A percentile compares a stretch with the other conserved stretches of the same genome.
Conservation (phyloP, 2,329 filamentous ascomycete species). For the Didymella keratinophila region DNA sequence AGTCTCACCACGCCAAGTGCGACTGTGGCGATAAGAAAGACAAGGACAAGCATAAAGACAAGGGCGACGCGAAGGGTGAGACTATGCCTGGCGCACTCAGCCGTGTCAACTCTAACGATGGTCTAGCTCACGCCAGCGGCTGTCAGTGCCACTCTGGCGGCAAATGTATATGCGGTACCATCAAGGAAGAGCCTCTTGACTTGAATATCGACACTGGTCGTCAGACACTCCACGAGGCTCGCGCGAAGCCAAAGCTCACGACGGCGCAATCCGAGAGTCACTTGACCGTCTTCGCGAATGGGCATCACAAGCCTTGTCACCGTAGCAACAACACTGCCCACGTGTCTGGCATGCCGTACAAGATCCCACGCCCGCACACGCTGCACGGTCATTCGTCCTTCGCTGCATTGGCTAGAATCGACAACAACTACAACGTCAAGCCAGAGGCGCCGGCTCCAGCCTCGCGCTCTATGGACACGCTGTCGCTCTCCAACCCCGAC, state of each 20-base stretch:
- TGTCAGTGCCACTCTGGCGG: conserved; percentile 66
- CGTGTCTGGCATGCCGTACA: conserved; percentile 69
- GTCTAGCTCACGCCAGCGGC: conserved; percentile 49
- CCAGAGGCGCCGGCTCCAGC: conserved; percentile 28
- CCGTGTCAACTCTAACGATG: conserved; percentile 42
- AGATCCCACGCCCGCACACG: conserved; percentile 60
- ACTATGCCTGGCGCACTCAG: conserved; percentile 42
- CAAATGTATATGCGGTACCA: conserved; percentile 65
- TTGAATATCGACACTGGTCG: conserved; percentile 54
- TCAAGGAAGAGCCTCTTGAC: conserved; percentile 65
- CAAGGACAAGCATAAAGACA: conserved; percentile 60
- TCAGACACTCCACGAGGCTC: conserved; percentile 54
- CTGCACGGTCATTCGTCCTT: conserved; percentile 46
- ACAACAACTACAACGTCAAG: conserved; percentile 32
- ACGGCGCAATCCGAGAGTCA: conserved; percentile 66
- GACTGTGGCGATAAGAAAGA: conserved; percentile 94
- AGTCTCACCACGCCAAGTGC: conserved; percentile 92
- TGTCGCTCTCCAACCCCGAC: conserved; percentile 48
- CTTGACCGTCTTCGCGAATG: conserved; percentile 68
- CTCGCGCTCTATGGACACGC: conserved; percentile 47
- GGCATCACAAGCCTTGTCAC: conserved; percentile 70
- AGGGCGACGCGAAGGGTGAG: conserved; percentile 51
- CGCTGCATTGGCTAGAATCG: conserved; percentile 33
- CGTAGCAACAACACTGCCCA: conserved; percentile 71
- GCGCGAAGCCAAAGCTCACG: conserved; percentile 64